phyloP scores from a whole-genome alignment of 179 eudicot genomes.

The Pouteria campechiana region DNA sequence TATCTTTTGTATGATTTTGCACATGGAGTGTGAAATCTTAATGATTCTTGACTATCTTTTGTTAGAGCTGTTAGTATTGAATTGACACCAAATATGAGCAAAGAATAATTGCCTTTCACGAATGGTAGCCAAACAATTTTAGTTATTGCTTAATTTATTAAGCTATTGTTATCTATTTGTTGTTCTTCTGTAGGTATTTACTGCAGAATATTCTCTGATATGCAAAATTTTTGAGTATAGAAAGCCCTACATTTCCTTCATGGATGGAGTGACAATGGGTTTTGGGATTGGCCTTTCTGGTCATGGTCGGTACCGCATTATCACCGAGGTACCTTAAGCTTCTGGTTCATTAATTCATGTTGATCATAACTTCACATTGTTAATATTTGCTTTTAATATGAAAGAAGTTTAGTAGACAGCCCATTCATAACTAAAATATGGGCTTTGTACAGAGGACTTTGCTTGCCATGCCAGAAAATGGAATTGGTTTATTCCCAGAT shows the following conservation, averaged over 20 bases:
- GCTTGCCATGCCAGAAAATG: constrained; percentile 98
- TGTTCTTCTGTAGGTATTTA: constrained; percentile 52
- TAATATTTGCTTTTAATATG: background rate
- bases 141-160: no score
- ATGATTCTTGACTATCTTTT: no score
- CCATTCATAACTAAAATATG: no score
- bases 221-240: constrained; percentile 80
- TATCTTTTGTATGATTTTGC: no score
- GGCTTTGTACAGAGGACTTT: constrained; percentile 56
- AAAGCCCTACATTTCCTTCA: constrained; percentile 85
- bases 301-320: constrained; percentile 80
- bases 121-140: no score
- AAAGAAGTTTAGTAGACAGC: no score
- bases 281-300: constrained; percentile 97
- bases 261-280: constrained; percentile 98
- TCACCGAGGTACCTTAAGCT: constrained; percentile 63
- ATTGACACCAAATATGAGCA: no score
- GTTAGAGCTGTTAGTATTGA: no score
- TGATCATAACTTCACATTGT: background rate
- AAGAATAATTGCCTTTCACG: no score
- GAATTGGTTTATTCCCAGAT: constrained; percentile 96
- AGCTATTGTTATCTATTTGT: no score
- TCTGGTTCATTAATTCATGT: background rate
- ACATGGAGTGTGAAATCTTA: no score
- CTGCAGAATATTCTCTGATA: constrained; percentile 81